Evolutionary conservation across 2,329 filamentous ascomycete genomes (phyloP), one percentile per base, ranked within the genome.

Genomic region (Cylindrodendrum hubeiense): DNA sequence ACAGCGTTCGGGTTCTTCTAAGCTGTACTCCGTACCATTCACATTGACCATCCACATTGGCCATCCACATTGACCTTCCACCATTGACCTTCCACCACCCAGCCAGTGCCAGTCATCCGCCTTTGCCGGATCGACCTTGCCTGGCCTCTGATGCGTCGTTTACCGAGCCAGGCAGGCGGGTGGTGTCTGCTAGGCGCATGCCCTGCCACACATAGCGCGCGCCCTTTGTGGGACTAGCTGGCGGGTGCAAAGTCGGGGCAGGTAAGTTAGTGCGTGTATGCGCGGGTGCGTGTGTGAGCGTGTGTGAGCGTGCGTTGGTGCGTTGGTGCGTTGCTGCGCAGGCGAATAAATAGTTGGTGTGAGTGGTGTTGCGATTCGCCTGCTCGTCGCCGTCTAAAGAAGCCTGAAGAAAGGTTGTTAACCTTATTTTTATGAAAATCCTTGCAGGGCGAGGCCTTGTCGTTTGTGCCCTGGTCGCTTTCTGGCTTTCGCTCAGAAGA

Each of bases 381-480:
- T 44, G 30, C n/a, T n/a, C n/a, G 24, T 52, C 37, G 39, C 37
- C 24, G 49, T 47, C 57, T 10, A 39, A 53, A 60, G 49, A 53
- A 53, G 24, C 19, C 33, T 53, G 30, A 39, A 21, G 43, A 37
- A 51, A 19, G 24, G 37, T 37, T 30, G 26, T 56, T 63, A 52
- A 63, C 53, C 60, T 63, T 63, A 57, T 24, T 56, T 56, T 55
- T 46, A 28, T 41, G 28, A 46, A 63, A 50, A 50, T 43, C 52
- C 37, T 24, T 55, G 34, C 46, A 24, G 39, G 46, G 52, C 33
- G 43, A 22, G 30, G 6, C 43, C 12, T 43, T 39, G 47, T n/a
- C 46, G 55, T 15, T 33, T 30, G 19, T 37, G 15, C 43, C 44
- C 44, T 30, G 21, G 26, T 34, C 43, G 17, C 4, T 41, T 28